Base-by-base conservation (phyloP, 495 filamentous ascomycete genomes). In the Xylaria sp. region DNA sequence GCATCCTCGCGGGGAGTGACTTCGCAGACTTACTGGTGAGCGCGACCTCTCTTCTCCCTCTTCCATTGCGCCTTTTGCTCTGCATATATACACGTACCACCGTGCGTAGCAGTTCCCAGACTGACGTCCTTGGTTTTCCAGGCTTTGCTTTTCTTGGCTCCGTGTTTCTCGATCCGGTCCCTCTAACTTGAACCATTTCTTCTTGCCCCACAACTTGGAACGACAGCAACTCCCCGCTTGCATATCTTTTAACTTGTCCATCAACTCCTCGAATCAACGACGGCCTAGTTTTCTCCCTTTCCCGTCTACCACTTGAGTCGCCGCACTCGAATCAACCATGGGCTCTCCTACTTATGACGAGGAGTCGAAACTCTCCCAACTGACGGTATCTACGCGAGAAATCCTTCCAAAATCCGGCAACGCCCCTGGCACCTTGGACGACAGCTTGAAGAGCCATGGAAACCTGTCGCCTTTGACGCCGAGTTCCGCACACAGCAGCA, bases 381-480 rank as follows among this genome's bases (percentile, higher is more conserved):
- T 84, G 71, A 76, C 71, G 41, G 66, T 84, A 29, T 74, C 77
- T 48, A 81, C 81, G 21, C 55, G 37, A 46, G 74, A 66, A 63
- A 64, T n/a, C 71, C 72, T 33, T 61, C 67, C 59, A 31, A 61
- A 24, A 8, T 14, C 31, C 26, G 19, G 19, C 44, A 55, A 43
- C 19, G 73, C 59, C 15, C 69, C 29, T 46, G 70, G 62, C 37
- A 76, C 77, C 66, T 58, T 63, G 1, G 66, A 72, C 33, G 69
- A n/a, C 26, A 70, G 70, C 52, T 74, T 70, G 29, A 74, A 67
- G 1, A 33, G 69, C 21, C 62, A 77, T 31, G 79, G 81, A 33
- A 64, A 71, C 26, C 82, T 79, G 17, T 75, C 64, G 61, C 68
- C 80, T 43, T 83, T 82, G 15, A 85, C 81, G 5, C 81, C 82